Evolutionary conservation across 208 protist genomes (phyloP).

Genomic region (Phytomonas sp.): DNA sequence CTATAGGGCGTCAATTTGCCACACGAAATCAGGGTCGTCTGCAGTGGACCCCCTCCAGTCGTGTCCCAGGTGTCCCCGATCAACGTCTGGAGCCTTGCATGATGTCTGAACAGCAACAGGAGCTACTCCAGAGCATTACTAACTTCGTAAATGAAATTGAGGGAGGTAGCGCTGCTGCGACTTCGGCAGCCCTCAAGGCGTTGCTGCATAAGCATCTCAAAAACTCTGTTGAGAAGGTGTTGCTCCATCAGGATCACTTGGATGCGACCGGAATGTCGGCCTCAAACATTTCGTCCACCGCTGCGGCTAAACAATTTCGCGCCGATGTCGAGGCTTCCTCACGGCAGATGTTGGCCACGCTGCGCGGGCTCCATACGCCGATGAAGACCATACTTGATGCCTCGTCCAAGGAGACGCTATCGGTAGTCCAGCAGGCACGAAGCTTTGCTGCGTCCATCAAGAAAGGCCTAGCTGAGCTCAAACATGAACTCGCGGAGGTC

Average conservation of each 20-base stretch:
- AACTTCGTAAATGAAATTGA: slow-evolving; percentile 64
- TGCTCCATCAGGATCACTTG: slow-evolving; percentile 45
- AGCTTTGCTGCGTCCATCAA: slow-evolving; percentile 7
- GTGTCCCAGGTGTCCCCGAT: slow-evolving; percentile 12
- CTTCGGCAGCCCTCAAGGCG: slow-evolving; percentile 45
- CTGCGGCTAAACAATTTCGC: slow-evolving; percentile 50
- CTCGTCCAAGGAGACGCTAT: slow-evolving; percentile 21
- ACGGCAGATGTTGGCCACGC: slow-evolving; percentile 26
- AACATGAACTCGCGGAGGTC: slow-evolving; percentile 43
- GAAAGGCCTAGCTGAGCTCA: slow-evolving; percentile 16
- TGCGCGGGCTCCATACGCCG: slow-evolving; percentile 24
- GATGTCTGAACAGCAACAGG: slow-evolving; percentile 44
- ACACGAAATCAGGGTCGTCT: slow-evolving; percentile 65
- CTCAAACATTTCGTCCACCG: slow-evolving; percentile 50
- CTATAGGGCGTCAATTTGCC: slow-evolving; percentile 67
- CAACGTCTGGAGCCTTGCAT: slow-evolving; percentile 28
- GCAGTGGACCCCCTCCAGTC: slow-evolving; percentile 17
- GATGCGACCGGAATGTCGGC: slow-evolving; percentile 24
- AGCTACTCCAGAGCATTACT: slow-evolving; percentile 58
- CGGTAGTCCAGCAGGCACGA: slow-evolving; percentile 19
- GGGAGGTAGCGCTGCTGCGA: slow-evolving; percentile 34
- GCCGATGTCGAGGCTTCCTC: slow-evolving; percentile 42
- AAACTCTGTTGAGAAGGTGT: slow-evolving; percentile 50
- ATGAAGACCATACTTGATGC: slow-evolving; percentile 31
- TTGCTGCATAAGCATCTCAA: slow-evolving; percentile 64